Percentiles rank a stretch among this genome's conserved stretches.
These are phyloP conservation scores for Phlegmacium glaucopus DNA, from an alignment of 768 basidiomycete genomes.

Conservation along the genomic window DNA sequence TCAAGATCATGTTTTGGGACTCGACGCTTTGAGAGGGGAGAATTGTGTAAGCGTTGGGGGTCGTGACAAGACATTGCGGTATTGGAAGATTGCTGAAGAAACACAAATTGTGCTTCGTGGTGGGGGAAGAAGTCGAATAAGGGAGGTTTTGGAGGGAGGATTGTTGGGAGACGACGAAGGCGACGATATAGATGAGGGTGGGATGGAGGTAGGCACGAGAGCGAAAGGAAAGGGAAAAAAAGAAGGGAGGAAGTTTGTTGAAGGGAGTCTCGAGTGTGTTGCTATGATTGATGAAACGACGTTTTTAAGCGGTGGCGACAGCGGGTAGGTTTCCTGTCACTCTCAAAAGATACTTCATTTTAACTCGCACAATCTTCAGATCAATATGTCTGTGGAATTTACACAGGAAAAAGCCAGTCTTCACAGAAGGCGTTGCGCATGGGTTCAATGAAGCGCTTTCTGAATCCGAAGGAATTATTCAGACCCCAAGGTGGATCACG, in stretches of 20 bases:
- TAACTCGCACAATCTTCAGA: slow-evolving; percentile 34
- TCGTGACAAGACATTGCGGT: slow-evolving; percentile 87
- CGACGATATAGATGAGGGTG: slow-evolving; percentile 32
- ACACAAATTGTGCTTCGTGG: slow-evolving; percentile 95
- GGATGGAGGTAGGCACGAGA: slow-evolving; percentile 17
- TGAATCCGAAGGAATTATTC: slow-evolving; percentile 70
- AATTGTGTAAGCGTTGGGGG: slow-evolving; percentile 85
- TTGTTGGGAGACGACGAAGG: slow-evolving; percentile 59
- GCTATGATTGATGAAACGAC: slow-evolving; percentile 94
- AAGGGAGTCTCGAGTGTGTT: slow-evolving; percentile 89
- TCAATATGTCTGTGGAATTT: slow-evolving; percentile 93
- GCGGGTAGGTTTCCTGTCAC: slow-evolving; percentile 61
- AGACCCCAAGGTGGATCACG: slow-evolving; percentile 89
- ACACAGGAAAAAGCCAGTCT: slow-evolving; percentile 92
- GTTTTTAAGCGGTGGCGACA: slow-evolving; percentile 93
- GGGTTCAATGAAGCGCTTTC: slow-evolving; percentile 73
- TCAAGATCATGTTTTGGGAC: slow-evolving; percentile 77
- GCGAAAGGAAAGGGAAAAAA: slow-evolving; percentile 34
- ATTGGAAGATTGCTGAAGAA: slow-evolving; percentile 96
- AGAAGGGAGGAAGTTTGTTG: slow-evolving; percentile 57
- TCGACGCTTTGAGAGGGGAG: slow-evolving; percentile 83
- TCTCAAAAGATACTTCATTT: background rate
- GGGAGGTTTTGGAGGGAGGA: slow-evolving; percentile 80
- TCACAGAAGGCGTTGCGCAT: slow-evolving; percentile 82
- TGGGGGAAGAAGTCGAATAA: slow-evolving; percentile 79